Percentiles rank a stretch among this genome's conserved stretches.
These are phyloP conservation scores for Aspergillus felis DNA, from an alignment of 2,329 filamentous ascomycete species.

Conservation along the genomic window DNA sequence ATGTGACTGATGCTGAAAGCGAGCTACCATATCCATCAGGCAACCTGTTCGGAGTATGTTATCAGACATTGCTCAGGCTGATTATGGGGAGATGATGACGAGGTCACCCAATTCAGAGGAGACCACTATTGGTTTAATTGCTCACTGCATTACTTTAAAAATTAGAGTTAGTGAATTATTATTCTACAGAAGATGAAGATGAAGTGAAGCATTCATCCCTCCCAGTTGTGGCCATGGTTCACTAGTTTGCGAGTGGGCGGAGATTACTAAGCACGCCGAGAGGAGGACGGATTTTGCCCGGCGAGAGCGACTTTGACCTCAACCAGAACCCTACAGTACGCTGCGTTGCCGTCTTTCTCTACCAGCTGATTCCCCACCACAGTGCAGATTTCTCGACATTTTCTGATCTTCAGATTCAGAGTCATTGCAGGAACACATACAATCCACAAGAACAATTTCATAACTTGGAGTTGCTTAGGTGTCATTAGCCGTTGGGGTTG, in stretches of 20 bases:
- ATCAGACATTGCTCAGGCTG: too few relatives aligned
- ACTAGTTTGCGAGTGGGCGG: conserved; percentile 2
- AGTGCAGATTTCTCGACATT: background rate
- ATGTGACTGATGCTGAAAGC: too few relatives aligned
- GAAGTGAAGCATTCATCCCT: background rate
- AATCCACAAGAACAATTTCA: conserved; percentile 6
- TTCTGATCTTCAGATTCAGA: background rate
- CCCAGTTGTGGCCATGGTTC: background rate
- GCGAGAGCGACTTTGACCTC: conserved; percentile 34
- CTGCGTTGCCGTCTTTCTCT: conserved; percentile 1
- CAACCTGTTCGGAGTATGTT: background rate
- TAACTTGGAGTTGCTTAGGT: conserved; percentile 7
- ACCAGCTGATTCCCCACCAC: conserved; percentile 4
- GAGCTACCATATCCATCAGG: background rate
- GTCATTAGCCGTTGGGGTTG: conserved; percentile 11
- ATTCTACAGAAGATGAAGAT: background rate
- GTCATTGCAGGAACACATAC: background rate
- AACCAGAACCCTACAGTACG: conserved; percentile 27
- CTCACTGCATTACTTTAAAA: background rate
- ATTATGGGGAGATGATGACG: background rate
- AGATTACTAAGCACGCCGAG: conserved; percentile 32
- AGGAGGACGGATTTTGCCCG: conserved; percentile 35
- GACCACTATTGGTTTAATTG: background rate
- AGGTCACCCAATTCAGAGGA: background rate
- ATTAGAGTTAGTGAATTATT: background rate